Conservation (phyloP, 2,329 filamentous ascomycete species). For the Aspergillus persii region DNA sequence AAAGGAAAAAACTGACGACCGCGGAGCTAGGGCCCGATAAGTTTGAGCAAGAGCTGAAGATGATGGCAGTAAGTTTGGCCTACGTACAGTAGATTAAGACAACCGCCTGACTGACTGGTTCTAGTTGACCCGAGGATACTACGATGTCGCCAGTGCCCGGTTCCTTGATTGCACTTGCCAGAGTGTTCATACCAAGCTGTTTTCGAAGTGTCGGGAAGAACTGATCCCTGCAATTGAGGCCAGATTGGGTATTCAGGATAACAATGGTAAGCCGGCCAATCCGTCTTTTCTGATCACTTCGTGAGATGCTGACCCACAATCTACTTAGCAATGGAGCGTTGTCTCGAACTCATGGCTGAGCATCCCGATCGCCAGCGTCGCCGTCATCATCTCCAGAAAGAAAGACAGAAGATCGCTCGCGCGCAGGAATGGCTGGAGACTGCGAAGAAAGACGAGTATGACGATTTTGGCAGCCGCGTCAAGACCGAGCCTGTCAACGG, state of each 20-base stretch:
- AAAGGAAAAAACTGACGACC: constrained; percentile 25
- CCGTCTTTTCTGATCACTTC: not conserved
- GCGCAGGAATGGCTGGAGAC: constrained; percentile 33
- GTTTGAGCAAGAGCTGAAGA: constrained; percentile 38
- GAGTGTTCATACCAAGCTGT: constrained; percentile 35
- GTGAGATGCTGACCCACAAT: not conserved
- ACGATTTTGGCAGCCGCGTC: not conserved
- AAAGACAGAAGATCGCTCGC: constrained; percentile 33
- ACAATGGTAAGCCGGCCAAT: constrained; percentile 27
- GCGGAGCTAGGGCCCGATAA: constrained; percentile 32
- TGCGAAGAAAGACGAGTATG: constrained; percentile 13
- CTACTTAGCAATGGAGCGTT: constrained; percentile 32
- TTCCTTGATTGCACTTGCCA: constrained; percentile 42
- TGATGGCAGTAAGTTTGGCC: constrained; percentile 39
- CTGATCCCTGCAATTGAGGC: constrained; percentile 30
- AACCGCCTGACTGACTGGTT: constrained; percentile 10
- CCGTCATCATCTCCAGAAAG: constrained; percentile 27
- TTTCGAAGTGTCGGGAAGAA: constrained; percentile 33
- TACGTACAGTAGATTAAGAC: not conserved
- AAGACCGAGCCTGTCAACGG: constrained; percentile 12
- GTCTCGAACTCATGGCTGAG: constrained; percentile 38
- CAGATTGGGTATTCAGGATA: constrained; percentile 28
- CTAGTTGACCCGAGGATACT: constrained; percentile 38
- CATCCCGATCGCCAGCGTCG: constrained; percentile 35
- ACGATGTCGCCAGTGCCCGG: constrained; percentile 38